Evolutionary conservation across 2,329 filamentous ascomycete species (phyloP).

Genomic region (Chaetomium sp.): DNA sequence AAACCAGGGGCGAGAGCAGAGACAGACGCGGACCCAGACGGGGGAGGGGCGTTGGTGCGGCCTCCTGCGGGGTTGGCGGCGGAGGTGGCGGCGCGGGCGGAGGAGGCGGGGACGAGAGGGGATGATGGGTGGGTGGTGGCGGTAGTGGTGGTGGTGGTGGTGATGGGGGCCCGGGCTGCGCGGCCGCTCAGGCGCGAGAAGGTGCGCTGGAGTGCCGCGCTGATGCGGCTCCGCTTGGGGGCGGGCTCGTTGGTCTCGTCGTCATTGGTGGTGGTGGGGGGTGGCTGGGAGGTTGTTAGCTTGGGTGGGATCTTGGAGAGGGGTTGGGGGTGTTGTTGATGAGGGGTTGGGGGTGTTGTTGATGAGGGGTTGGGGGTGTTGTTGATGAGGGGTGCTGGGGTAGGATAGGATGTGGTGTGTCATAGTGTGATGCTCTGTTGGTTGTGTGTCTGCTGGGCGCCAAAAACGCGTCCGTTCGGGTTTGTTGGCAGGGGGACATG

Average conservation of each 20-base stretch:
- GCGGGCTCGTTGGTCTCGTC: slow-evolving; percentile 5
- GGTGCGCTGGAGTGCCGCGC: slow-evolving; percentile 10
- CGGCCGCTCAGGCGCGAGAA: slow-evolving; percentile 6
- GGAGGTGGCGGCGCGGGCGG: neutral
- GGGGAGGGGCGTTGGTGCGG: neutral
- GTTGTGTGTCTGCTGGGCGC: neutral
- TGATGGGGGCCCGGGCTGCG: neutral
- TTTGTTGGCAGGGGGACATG: neutral
- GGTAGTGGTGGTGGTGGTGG: neutral
- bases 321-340: neutral
- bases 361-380: too few species aligned
- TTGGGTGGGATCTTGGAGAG: neutral
- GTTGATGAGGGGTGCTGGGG: too few species aligned
- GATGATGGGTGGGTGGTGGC: neutral
- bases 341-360: neutral
- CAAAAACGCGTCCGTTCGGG: neutral
- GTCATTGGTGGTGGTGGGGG: neutral
- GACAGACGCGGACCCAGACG: neutral
- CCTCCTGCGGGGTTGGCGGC: neutral
- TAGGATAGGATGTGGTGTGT: too few species aligned
- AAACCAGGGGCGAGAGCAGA: neutral
- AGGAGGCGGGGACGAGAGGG: neutral
- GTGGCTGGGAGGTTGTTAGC: slow-evolving; percentile 7
- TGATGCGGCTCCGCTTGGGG: slow-evolving; percentile 24
- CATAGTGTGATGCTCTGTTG: too few species aligned